Percentiles rank a stretch among this genome's conserved stretches.
Evolutionary conservation across 352 stramenopile species (phyloP).

Genomic region (Phytophthora sp.): DNA sequence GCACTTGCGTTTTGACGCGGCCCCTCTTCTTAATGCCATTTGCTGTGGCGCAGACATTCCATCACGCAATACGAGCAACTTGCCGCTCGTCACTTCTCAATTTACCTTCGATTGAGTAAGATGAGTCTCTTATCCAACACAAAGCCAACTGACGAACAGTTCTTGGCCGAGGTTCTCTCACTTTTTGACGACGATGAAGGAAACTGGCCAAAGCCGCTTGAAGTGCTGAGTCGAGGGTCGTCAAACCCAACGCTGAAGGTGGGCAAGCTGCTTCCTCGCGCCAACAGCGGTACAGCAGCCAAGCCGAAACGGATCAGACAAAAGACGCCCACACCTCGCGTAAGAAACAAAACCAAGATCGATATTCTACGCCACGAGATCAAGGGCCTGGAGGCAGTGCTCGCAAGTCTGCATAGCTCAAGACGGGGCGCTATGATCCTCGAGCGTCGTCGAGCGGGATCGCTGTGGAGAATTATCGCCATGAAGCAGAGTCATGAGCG

Average conservation of each 20-base stretch:
- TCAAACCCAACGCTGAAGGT: neutral
- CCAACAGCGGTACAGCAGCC: neutral
- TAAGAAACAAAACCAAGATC: conserved; percentile 39
- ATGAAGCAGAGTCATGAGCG: conserved; percentile 24
- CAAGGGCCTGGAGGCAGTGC: conserved; percentile 21
- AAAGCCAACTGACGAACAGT: conserved; percentile 18
- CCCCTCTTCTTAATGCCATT: too few relatives aligned
- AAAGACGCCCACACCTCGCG: conserved; percentile 12
- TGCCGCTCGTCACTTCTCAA: conserved; percentile 12
- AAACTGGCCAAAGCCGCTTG: too few relatives aligned
- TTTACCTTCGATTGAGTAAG: neutral
- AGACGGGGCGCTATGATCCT: neutral
- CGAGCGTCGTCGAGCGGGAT: conserved; percentile 1
- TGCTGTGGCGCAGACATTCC: too few relatives aligned
- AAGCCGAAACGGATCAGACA: conserved; percentile 12
- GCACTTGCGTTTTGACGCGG: too few relatives aligned
- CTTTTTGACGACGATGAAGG: conserved; percentile 25
- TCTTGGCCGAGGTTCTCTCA: conserved; percentile 27
- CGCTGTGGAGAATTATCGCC: conserved; percentile 33
- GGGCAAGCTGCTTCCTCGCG: conserved; percentile 9
- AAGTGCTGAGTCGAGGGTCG: neutral
- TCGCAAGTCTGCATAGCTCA: conserved; percentile 25
- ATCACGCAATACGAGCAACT: conserved; percentile 9
- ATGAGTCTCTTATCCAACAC: conserved; percentile 12
- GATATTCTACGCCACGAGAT: conserved; percentile 29